phyloP scores from a whole-genome alignment of 139 green algal species.

The Chlamydomonas schloesseri region DNA sequence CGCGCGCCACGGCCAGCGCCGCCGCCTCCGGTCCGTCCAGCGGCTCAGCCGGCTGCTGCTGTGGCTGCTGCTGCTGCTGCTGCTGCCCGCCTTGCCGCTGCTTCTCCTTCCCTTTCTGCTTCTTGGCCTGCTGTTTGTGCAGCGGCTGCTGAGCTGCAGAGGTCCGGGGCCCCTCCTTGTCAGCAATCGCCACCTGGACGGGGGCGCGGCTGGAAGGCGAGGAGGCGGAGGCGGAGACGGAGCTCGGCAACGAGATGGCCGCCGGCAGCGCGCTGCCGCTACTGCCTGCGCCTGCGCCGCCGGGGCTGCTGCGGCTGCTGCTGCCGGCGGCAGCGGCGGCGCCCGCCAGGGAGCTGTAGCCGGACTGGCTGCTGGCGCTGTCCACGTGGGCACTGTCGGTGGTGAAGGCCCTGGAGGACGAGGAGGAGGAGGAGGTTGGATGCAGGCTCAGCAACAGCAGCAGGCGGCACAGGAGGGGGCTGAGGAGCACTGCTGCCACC shows the following conservation, averaged over 20 bases:
- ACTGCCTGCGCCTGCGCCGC: too few relatives aligned
- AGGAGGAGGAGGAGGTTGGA: too few relatives aligned
- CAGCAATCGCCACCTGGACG: too few relatives aligned
- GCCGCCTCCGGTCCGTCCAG: slow-evolving; percentile 12
- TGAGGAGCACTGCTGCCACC: too few relatives aligned
- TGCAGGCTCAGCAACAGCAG: neutral
- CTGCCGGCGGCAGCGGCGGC: neutral
- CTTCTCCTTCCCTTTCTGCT: neutral
- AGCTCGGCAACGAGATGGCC: neutral
- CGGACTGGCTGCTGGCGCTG: slow-evolving; percentile 6
- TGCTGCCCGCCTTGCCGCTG: neutral
- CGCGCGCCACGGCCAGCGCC: slow-evolving; percentile 1
- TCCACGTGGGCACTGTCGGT: slow-evolving; percentile 16
- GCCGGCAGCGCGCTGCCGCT: neutral
- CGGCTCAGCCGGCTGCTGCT: too few relatives aligned
- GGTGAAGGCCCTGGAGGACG: slow-evolving; percentile 6
- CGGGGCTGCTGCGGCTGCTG: neutral
- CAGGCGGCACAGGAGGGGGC: too few relatives aligned
- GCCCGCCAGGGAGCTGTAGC: neutral
- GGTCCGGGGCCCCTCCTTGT: too few relatives aligned
- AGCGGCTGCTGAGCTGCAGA: too few relatives aligned
- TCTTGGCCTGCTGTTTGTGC: neutral
- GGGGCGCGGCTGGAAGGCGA: neutral
- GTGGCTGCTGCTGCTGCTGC: too few relatives aligned
- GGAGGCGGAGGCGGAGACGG: neutral